Conservation (phyloP, 2,329 filamentous ascomycete genomes). For the Sclerotinia spermophila region DNA sequence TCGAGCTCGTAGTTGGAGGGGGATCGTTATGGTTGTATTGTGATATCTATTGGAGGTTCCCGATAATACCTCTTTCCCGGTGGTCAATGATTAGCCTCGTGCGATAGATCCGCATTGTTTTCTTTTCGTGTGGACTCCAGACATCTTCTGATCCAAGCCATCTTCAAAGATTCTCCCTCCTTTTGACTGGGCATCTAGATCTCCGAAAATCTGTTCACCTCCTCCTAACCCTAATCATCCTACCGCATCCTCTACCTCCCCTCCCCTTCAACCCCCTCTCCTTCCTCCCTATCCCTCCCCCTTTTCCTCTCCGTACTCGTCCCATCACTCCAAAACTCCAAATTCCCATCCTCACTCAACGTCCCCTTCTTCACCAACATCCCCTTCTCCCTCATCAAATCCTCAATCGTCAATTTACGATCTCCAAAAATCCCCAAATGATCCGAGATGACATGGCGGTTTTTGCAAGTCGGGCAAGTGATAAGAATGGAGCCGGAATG, state of each 20-base stretch:
- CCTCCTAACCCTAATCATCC: no score
- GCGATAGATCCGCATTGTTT: no score
- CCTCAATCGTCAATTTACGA: slow-evolving; percentile 66
- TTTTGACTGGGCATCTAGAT: rapidly evolving
- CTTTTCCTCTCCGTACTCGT: slow-evolving; percentile 26
- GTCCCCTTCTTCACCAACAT: slow-evolving; percentile 68
- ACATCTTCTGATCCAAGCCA: not conserved
- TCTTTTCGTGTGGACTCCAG: not conserved
- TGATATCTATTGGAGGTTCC: not conserved
- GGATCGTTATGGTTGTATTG: not conserved
- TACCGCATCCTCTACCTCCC: not conserved
- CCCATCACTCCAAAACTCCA: slow-evolving; percentile 84
- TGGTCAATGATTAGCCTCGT: not conserved
- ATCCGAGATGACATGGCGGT: slow-evolving; percentile 87
- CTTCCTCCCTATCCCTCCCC: not conserved
- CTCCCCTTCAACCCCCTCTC: not conserved
- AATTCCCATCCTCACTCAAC: slow-evolving; percentile 72
- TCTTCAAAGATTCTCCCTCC: not conserved
- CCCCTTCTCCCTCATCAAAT: slow-evolving; percentile 73
- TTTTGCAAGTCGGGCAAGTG: slow-evolving; percentile 79
- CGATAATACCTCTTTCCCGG: not conserved
- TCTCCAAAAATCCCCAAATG: slow-evolving; percentile 80
- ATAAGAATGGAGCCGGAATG: slow-evolving; percentile 87
- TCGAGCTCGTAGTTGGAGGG: not conserved
- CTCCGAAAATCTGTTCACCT: not conserved